Conservation (phyloP, 2,329 filamentous ascomycete species). For the Calonectria henricotiae region DNA sequence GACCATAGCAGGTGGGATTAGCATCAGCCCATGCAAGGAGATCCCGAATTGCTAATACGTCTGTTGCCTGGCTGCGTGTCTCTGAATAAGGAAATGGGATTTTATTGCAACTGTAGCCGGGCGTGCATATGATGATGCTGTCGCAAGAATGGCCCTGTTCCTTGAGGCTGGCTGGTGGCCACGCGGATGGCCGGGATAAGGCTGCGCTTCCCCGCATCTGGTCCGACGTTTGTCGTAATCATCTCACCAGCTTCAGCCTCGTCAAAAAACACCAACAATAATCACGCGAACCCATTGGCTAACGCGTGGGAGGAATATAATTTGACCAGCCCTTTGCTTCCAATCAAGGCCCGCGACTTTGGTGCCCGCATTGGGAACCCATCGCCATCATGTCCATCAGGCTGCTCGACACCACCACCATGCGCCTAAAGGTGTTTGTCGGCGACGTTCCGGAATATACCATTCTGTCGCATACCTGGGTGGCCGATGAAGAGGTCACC, state of each 20-base stretch:
- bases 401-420: conserved; percentile 16
- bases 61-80: background rate
- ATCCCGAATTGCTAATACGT: too few relatives aligned
- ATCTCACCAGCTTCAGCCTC: conserved; percentile 11
- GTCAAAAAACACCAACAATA: background rate
- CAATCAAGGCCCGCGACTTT: too few relatives aligned
- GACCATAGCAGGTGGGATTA: background rate
- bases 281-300: conserved; percentile 2
- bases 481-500: background rate
- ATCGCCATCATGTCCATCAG: conserved; percentile 10
- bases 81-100: too few relatives aligned
- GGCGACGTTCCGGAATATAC: conserved; percentile 15
- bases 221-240: conserved; percentile 2
- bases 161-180: background rate
- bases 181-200: conserved; percentile 10
- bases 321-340: too few relatives aligned
- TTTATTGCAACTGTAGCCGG: background rate
- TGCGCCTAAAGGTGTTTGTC: conserved; percentile 12
- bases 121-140: too few relatives aligned
- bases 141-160: too few relatives aligned
- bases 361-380: background rate
- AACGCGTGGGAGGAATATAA: background rate
- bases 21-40: too few relatives aligned
- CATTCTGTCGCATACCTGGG: conserved; percentile 13
- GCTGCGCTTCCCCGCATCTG: conserved; percentile 15